Evolutionary conservation across 768 basidiomycete genomes (phyloP).

Genomic region (Leccinellum albellum): DNA sequence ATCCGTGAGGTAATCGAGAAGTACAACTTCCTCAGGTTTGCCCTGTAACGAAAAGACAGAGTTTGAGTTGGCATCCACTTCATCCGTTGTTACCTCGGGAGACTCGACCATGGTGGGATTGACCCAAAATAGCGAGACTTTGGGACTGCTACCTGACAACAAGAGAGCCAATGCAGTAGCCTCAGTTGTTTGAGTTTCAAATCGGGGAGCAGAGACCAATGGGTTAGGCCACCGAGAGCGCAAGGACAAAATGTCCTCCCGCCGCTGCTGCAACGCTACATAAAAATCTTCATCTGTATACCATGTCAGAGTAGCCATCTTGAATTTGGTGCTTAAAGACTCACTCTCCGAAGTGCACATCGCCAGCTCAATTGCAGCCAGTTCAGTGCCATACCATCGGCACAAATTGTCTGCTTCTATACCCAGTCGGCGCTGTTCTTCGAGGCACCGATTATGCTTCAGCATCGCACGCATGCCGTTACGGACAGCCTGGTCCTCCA

Average conservation of each 20-base stretch:
- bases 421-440: not conserved
- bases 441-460: not conserved
- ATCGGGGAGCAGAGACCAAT: slow-evolving; percentile 5
- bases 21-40: not conserved
- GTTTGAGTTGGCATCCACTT: not conserved
- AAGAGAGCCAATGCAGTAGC: not conserved
- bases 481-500: not conserved
- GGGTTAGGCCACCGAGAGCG: slow-evolving; percentile 13
- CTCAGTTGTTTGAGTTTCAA: slow-evolving; percentile 8
- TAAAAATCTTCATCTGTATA: too few species aligned
- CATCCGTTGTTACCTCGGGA: not conserved
- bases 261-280: not conserved
- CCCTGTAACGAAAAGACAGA: not conserved
- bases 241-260: not conserved
- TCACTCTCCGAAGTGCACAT: slow-evolving; percentile 8
- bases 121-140: not conserved
- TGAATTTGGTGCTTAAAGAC: not conserved
- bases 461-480: not conserved
- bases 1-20: slow-evolving; percentile 4
- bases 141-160: not conserved
- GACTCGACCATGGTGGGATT: not conserved
- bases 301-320: not conserved
- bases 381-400: not conserved
- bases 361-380: slow-evolving; percentile 12
- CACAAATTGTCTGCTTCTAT: not conserved